phyloP scores from a whole-genome alignment of 495 filamentous ascomycete genomes.

The Aspergillus ostianus region DNA sequence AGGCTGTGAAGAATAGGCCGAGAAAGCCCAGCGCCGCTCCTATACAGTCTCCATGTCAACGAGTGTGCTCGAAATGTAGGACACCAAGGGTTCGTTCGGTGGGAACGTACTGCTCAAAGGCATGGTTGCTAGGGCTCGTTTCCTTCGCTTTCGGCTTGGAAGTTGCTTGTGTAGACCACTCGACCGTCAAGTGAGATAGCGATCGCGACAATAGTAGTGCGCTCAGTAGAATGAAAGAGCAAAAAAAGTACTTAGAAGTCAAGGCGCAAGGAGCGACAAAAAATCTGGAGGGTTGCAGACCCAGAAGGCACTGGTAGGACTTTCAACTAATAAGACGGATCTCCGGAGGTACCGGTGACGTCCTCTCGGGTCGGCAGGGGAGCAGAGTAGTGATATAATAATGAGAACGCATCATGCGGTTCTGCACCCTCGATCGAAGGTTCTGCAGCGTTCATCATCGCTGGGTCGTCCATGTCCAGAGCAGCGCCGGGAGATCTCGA shows the following conservation, averaged over 20 bases:
- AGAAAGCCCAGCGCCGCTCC: constrained; percentile 53
- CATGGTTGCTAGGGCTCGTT: constrained; percentile 23
- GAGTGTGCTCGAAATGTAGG: neutral
- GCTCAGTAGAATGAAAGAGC: neutral
- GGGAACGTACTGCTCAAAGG: constrained; percentile 32
- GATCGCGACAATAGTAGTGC: neutral
- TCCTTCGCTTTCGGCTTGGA: neutral
- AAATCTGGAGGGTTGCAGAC: neutral
- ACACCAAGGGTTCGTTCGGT: neutral
- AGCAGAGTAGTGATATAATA: constrained; percentile 30
- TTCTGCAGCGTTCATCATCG: neutral
- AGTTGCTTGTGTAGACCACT: neutral
- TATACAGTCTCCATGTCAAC: constrained; percentile 18
- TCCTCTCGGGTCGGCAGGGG: neutral
- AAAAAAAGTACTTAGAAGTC: constrained; percentile 1
- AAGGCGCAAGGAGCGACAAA: constrained; percentile 1
- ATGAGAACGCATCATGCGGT: constrained; percentile 25
- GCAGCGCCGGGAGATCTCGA: constrained; percentile 23
- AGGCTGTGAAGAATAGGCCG: constrained; percentile 73
- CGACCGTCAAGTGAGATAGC: neutral
- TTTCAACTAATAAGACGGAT: constrained; percentile 19
- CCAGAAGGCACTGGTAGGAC: constrained; percentile 8
- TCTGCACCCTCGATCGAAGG: neutral
- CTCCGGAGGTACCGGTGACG: constrained; percentile 24
- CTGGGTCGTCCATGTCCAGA: neutral